Evolutionary conservation across 1,139 yeast species (phyloP).

Genomic region (Nakaseomyces glabratus): DNA sequence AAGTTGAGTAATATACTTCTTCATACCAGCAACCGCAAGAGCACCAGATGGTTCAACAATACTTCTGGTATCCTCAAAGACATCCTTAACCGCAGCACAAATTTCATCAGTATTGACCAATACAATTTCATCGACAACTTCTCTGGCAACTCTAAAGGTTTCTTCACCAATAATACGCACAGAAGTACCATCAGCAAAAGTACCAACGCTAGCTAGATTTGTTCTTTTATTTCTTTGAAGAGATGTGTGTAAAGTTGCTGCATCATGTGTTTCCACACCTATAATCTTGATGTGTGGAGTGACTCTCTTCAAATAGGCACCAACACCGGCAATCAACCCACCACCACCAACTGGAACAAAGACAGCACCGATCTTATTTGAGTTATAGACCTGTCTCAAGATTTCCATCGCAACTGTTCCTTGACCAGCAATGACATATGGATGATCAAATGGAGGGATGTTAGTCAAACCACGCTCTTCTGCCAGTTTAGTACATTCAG

Average conservation of each 20-base stretch:
- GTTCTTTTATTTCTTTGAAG: constrained; percentile 47
- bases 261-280: constrained; percentile 94
- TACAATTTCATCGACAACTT: constrained; percentile 81
- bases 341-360: constrained; percentile 97
- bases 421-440: constrained; percentile 98
- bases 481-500: constrained; percentile 69
- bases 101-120: constrained; percentile 88
- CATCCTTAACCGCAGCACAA: constrained; percentile 95
- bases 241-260: constrained; percentile 82
- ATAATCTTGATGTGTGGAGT: constrained; percentile 97
- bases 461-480: constrained; percentile 66
- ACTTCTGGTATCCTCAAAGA: constrained; percentile 90
- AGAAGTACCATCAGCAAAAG: constrained; percentile 99
- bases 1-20: constrained; percentile 53
- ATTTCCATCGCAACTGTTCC: constrained; percentile 95
- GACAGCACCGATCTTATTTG: constrained; percentile 69
- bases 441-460: constrained; percentile 96
- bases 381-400: constrained; percentile 64
- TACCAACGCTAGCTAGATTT: constrained; percentile 64
- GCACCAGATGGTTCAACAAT: constrained; percentile 98
- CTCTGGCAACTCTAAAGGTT: constrained; percentile 71
- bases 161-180: constrained; percentile 86
- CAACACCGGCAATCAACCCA: constrained; percentile 87
- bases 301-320: constrained; percentile 78
- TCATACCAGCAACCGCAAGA: constrained; percentile 87